Evolutionary conservation across 2,329 filamentous ascomycete species (phyloP).

Genomic region (Huntiella moniliformis): DNA sequence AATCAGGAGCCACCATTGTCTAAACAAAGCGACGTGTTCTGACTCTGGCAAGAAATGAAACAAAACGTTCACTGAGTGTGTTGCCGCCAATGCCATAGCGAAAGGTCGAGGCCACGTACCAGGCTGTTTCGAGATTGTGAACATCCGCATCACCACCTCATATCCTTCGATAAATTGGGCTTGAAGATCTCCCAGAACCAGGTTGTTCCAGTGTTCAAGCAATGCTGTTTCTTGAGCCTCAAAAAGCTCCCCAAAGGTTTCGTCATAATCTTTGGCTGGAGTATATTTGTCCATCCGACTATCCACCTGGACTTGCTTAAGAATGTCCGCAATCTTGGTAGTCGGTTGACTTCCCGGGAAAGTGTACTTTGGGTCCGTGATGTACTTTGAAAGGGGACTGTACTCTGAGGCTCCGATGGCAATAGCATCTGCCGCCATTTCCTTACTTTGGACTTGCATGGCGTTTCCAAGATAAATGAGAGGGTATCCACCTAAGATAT

Average conservation of each 20-base stretch:
- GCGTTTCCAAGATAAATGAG: conserved; percentile 94
- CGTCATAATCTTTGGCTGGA: conserved; percentile 43
- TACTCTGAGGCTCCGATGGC: conserved; percentile 43
- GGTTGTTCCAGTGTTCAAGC: conserved; percentile 82
- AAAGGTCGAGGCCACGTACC: conserved; percentile 65
- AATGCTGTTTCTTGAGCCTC: conserved; percentile 48
- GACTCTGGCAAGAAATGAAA: conserved; percentile 56
- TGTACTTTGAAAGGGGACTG: conserved; percentile 41
- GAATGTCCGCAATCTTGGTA: conserved; percentile 39
- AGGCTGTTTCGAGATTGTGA: conserved; percentile 40
- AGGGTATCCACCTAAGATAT: conserved; percentile 55
- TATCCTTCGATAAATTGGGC: conserved; percentile 58
- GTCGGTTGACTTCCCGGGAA: conserved; percentile 34
- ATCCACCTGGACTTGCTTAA: conserved; percentile 52
- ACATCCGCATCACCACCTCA: conserved; percentile 38
- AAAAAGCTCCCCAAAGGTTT: conserved; percentile 32
- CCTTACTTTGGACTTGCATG: conserved; percentile 68
- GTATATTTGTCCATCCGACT: conserved; percentile 46
- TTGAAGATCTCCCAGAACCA: conserved; percentile 51
- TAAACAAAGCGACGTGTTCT: conserved; percentile 54
- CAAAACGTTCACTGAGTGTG: conserved; percentile 73
- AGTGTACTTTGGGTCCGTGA: conserved; percentile 42
- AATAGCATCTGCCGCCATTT: conserved; percentile 76
- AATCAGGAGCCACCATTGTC: conserved; percentile 79
- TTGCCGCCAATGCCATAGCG: conserved; percentile 65